Conservation (phyloP, 78 protist species). For the Speleostelium caveatum region DNA sequence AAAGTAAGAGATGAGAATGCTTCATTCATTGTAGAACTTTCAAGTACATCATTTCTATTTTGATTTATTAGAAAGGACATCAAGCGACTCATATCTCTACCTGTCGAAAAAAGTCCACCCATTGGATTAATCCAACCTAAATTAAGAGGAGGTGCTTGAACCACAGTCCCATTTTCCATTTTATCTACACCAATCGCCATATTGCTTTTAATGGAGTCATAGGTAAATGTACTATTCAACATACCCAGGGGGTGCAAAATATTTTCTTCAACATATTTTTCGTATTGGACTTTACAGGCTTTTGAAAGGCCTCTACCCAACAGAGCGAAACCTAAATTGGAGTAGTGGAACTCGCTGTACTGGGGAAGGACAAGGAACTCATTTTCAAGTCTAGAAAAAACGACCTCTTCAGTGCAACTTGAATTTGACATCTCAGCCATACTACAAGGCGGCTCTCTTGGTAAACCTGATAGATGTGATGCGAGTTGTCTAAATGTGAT, state of each 20-base stretch:
- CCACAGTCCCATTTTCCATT: conserved; percentile 13
- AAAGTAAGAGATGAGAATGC: conserved; percentile 1
- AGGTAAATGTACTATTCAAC: conserved; percentile 20
- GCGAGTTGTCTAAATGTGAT: conserved; percentile 62
- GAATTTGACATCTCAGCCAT: neutral
- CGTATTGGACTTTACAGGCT: conserved; percentile 12
- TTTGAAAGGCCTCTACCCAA: conserved; percentile 29
- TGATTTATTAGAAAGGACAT: conserved; percentile 26
- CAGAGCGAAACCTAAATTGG: conserved; percentile 58
- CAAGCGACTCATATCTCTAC: conserved; percentile 29
- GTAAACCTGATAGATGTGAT: conserved; percentile 56
- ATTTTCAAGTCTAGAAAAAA: conserved; percentile 14
- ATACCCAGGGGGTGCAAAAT: conserved; percentile 52
- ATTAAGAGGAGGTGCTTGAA: neutral
- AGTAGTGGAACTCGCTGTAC: conserved; percentile 31
- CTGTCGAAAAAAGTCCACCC: conserved; percentile 63
- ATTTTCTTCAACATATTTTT: conserved; percentile 31
- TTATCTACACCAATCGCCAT: conserved; percentile 20
- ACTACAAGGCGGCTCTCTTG: conserved; percentile 54
- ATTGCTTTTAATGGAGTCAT: conserved; percentile 1
- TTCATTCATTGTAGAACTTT: conserved; percentile 35
- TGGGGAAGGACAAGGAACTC: conserved; percentile 39
- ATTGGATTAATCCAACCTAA: conserved; percentile 63
- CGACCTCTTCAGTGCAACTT: conserved; percentile 20
- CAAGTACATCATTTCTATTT: conserved; percentile 8